Evolutionary conservation across 768 basidiomycete genomes (phyloP).

Genomic region (Paxillus involutus): DNA sequence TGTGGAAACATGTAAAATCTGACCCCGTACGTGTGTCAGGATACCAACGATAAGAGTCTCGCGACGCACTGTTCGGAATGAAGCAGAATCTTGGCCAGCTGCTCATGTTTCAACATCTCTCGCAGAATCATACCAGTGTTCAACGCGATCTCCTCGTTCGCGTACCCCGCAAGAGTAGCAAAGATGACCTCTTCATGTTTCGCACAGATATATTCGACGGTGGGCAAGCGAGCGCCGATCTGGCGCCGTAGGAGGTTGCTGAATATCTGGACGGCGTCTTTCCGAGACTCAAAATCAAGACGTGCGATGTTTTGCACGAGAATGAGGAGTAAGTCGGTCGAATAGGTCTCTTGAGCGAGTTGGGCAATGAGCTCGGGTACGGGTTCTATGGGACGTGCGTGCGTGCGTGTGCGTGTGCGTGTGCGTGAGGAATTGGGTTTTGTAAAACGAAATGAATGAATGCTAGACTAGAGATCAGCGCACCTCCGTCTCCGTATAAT

Average conservation of each 20-base stretch:
- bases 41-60: background rate
- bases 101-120: slow-evolving; percentile 95
- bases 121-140: slow-evolving; percentile 98
- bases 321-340: slow-evolving; percentile 79
- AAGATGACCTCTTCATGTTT: slow-evolving; percentile 79
- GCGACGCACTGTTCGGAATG: slow-evolving; percentile 87
- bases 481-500: slow-evolving; percentile 87
- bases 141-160: slow-evolving; percentile 92
- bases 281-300: slow-evolving; percentile 93
- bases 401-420: too few relatives aligned
- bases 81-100: slow-evolving; percentile 83
- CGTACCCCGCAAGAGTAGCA: slow-evolving; percentile 86
- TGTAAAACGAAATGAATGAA: too few relatives aligned
- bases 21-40: background rate
- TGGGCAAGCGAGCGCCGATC: slow-evolving; percentile 93
- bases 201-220: slow-evolving; percentile 87
- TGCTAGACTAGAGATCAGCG: slow-evolving; percentile 20
- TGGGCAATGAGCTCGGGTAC: slow-evolving; percentile 90
- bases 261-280: slow-evolving; percentile 83
- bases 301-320: slow-evolving; percentile 80
- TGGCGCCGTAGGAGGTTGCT: slow-evolving; percentile 88
- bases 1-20: slow-evolving; percentile 97
- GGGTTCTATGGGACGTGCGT: slow-evolving; percentile 51
- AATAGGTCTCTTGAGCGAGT: slow-evolving; percentile 94
- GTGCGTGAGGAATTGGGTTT: too few relatives aligned